These are phyloP conservation scores for Endotrypanum monterogeii DNA, from an alignment of 208 protist species.

Conservation along the genomic window DNA sequence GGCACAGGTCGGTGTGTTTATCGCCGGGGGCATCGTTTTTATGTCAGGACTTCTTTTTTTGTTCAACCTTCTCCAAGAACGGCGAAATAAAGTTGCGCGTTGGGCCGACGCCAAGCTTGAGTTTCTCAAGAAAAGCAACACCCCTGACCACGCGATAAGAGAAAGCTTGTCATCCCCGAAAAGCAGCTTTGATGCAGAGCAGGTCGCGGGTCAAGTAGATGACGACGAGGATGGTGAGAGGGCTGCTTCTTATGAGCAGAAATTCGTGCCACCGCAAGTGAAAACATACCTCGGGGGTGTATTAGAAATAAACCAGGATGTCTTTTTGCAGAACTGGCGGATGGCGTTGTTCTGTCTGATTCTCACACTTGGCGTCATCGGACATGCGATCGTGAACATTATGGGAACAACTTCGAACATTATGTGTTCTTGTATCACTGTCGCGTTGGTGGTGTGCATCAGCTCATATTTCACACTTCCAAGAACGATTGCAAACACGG, in stretches of 20 bases:
- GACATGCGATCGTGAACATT: conserved; percentile 34
- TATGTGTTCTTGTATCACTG: conserved; percentile 32
- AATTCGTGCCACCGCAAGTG: conserved; percentile 29
- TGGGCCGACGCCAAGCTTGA: conserved; percentile 34
- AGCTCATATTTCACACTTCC: conserved; percentile 38
- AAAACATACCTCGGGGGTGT: conserved; percentile 23
- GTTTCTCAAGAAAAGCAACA: conserved; percentile 14
- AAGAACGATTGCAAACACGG: conserved; percentile 38
- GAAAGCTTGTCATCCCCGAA: conserved; percentile 10
- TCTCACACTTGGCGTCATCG: conserved; percentile 34
- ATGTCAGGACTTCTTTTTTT: conserved; percentile 43
- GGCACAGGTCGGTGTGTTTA: conserved; percentile 44
- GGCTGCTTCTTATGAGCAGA: conserved; percentile 6
- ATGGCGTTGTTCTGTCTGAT: conserved; percentile 42
- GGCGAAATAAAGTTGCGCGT: conserved; percentile 45
- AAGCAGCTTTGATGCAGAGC: background rate
- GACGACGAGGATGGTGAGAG: background rate
- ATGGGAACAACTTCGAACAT: conserved; percentile 34
- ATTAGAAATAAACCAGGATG: conserved; percentile 33
- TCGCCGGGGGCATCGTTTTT: conserved; percentile 50
- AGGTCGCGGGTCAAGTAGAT: background rate
- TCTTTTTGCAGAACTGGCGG: conserved; percentile 32
- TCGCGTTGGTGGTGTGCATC: conserved; percentile 21
- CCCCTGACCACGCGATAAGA: background rate
- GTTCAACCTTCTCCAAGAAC: conserved; percentile 67